Conservation (phyloP, 768 basidiomycete species). For the Cubamyces sp. region DNA sequence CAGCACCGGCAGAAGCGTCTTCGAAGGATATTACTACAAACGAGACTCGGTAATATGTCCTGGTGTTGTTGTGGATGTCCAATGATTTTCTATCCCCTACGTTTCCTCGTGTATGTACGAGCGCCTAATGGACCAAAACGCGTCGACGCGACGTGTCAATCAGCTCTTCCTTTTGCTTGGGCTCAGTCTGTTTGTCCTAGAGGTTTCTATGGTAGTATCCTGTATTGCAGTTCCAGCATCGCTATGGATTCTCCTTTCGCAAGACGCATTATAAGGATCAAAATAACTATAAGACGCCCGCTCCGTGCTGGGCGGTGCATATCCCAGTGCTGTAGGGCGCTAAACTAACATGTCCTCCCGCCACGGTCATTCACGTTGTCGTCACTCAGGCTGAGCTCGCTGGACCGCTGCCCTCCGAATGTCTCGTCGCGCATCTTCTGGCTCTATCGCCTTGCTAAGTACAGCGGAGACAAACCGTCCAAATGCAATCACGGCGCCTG, state of each 20-base stretch:
- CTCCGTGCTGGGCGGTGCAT: too few species aligned
- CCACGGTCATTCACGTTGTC: background rate
- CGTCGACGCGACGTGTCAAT: constrained; percentile 7
- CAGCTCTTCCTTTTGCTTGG: background rate
- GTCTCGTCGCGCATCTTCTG: constrained; percentile 44
- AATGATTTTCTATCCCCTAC: constrained; percentile 9
- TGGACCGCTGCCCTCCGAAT: constrained; percentile 28
- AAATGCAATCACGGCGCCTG: constrained; percentile 31
- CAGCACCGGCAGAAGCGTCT: constrained; percentile 1
- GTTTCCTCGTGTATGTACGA: constrained; percentile 24
- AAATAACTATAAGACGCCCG: too few species aligned
- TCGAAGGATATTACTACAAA: background rate
- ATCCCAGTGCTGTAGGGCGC: too few species aligned
- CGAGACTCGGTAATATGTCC: background rate
- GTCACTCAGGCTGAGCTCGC: background rate
- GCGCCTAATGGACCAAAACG: constrained; percentile 21
- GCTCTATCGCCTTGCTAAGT: constrained; percentile 34
- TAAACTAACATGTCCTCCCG: too few species aligned
- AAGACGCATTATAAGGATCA: too few species aligned
- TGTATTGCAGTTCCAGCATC: too few species aligned
- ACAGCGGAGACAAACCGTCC: constrained; percentile 26
- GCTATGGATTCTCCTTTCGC: too few species aligned
- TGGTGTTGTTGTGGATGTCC: background rate
- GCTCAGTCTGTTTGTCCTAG: background rate
- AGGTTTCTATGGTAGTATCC: background rate